Percentiles rank a stretch among this genome's conserved stretches.
Evolutionary conservation across 2,329 filamentous ascomycete species (phyloP).

Genomic region (Trichoderma brevicompactum): DNA sequence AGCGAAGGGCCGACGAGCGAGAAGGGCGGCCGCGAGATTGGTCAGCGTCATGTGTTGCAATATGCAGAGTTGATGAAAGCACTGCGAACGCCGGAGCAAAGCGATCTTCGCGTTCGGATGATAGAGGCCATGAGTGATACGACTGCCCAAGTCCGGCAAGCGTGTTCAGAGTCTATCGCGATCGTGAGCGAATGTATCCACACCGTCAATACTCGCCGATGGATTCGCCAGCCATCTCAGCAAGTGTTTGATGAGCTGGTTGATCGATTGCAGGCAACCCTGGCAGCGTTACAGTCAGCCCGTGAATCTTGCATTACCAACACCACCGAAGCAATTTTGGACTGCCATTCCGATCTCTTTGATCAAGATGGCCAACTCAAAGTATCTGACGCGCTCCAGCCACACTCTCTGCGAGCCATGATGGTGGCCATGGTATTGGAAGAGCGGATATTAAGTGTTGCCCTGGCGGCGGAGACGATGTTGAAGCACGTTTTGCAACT

Average conservation of each 20-base stretch:
- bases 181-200: constrained; percentile 37
- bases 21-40: constrained; percentile 31
- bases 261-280: constrained; percentile 31
- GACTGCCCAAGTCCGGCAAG: constrained; percentile 36
- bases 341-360: constrained; percentile 47
- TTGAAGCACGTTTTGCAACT: constrained; percentile 45
- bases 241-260: constrained; percentile 34
- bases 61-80: constrained; percentile 43
- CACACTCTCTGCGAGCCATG: constrained; percentile 45
- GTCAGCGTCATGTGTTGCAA: constrained; percentile 39
- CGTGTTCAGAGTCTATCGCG: constrained; percentile 34
- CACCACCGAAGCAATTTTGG: constrained; percentile 48
- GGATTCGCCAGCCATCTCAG: constrained; percentile 36
- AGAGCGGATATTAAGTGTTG: constrained; percentile 45
- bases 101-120: constrained; percentile 41
- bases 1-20: constrained; percentile 26
- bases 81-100: constrained; percentile 45
- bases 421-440: constrained; percentile 53
- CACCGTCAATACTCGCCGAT: constrained; percentile 39
- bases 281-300: constrained; percentile 37
- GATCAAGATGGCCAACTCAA: constrained; percentile 47
- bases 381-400: constrained; percentile 32
- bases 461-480: constrained; percentile 40
- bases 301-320: constrained; percentile 37
- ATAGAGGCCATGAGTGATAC: constrained; percentile 40